These are phyloP conservation scores for Fusarium solani-melongenae DNA, from an alignment of 2,329 filamentous ascomycete genomes.

Conservation along the genomic window DNA sequence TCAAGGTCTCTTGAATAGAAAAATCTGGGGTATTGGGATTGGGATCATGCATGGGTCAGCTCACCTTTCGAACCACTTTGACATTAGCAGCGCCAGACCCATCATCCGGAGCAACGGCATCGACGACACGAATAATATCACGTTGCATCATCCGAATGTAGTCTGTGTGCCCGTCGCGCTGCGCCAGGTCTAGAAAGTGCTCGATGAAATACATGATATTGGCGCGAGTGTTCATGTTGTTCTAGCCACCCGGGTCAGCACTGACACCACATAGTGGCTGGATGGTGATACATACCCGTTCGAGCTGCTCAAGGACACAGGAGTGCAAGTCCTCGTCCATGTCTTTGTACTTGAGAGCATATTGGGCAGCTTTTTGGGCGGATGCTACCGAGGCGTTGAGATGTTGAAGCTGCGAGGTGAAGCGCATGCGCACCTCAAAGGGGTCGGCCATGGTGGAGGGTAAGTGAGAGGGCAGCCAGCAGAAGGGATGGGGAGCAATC, in stretches of 20 bases:
- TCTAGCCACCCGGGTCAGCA: slow-evolving; percentile 59
- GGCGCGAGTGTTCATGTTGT: slow-evolving; percentile 94
- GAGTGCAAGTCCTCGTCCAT: slow-evolving; percentile 98
- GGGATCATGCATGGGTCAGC: slow-evolving; percentile 32
- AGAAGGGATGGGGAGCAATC: background rate
- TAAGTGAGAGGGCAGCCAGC: background rate
- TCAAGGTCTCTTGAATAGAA: background rate
- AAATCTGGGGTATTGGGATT: background rate
- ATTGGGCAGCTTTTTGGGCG: slow-evolving; percentile 91
- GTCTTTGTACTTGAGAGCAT: slow-evolving; percentile 92
- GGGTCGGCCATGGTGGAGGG: slow-evolving; percentile 73
- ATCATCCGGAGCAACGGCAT: slow-evolving; percentile 88
- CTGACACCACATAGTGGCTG: background rate
- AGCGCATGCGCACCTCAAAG: slow-evolving; percentile 98
- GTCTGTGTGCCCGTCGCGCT: slow-evolving; percentile 78
- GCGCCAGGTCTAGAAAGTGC: slow-evolving; percentile 88
- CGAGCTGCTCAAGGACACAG: slow-evolving; percentile 95
- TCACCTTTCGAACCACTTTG: slow-evolving; percentile 86
- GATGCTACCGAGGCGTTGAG: slow-evolving; percentile 91
- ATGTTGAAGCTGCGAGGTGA: slow-evolving; percentile 89
- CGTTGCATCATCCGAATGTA: slow-evolving; percentile 96
- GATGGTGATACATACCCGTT: slow-evolving; percentile 65
- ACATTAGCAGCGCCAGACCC: slow-evolving; percentile 92
- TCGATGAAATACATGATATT: slow-evolving; percentile 99
- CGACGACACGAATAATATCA: slow-evolving; percentile 90